Evolutionary conservation across 1,284 basidiomycete genomes (phyloP).

Genomic region (Megacollybia platyphylla): DNA sequence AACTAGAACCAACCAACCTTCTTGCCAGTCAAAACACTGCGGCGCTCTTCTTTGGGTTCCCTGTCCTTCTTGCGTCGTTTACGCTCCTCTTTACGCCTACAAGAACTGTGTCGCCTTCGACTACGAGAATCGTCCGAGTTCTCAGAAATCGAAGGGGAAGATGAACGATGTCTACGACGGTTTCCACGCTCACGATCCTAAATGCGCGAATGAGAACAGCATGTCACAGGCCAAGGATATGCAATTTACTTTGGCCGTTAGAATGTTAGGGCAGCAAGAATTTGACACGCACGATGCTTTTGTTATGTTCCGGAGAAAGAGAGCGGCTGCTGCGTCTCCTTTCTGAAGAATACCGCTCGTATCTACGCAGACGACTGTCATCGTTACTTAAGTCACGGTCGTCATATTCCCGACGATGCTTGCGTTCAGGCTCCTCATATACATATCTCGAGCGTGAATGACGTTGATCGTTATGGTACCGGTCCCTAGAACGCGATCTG

Average conservation of each 20-base stretch:
- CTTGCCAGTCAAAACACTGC: constrained; percentile 42
- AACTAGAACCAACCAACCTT: constrained; percentile 21
- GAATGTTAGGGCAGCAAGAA: neutral
- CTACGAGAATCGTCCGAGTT: neutral
- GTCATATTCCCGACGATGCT: neutral
- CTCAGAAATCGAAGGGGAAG: neutral
- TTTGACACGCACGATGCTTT: neutral
- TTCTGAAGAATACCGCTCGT: neutral
- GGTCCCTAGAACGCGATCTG: neutral
- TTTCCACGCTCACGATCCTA: neutral
- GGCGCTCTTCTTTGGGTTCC: constrained; percentile 22
- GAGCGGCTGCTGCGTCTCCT: neutral
- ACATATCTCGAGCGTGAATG: too few species aligned
- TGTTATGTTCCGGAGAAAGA: neutral
- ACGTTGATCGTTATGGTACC: neutral
- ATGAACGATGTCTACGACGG: neutral
- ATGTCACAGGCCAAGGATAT: neutral
- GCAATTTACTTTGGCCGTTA: neutral
- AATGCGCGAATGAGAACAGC: neutral
- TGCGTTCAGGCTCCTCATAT: neutral
- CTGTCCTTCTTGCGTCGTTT: constrained; percentile 15
- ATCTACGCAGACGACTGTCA: neutral
- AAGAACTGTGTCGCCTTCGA: neutral
- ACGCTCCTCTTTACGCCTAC: neutral
- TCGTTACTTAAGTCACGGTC: neutral